These are phyloP conservation scores for Ophiostoma piceae DNA, from an alignment of 2,329 filamentous ascomycete species.

Conservation along the genomic window DNA sequence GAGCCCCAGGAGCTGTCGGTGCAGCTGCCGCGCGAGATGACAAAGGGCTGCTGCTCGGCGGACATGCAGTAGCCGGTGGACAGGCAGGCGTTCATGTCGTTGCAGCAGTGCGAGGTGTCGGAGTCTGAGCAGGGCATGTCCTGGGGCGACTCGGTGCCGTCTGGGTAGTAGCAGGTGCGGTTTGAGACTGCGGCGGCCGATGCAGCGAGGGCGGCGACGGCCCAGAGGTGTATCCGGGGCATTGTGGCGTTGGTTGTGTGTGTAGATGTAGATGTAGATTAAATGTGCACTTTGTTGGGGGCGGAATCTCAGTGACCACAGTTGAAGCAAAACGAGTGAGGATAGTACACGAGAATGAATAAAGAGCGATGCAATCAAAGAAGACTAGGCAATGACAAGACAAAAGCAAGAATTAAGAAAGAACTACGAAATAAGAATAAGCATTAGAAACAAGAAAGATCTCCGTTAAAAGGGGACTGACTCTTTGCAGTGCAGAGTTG, in stretches of 20 bases:
- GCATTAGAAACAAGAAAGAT: background rate
- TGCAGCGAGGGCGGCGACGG: background rate
- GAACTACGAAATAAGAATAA: background rate
- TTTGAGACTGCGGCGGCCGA: slow-evolving; percentile 9
- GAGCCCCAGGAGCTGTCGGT: slow-evolving; percentile 25
- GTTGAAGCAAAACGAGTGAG: background rate
- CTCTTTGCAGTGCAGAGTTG: background rate
- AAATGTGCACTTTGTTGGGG: background rate
- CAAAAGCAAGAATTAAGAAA: background rate
- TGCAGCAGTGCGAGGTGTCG: slow-evolving; percentile 25
- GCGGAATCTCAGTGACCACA: background rate
- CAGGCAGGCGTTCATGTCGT: slow-evolving; percentile 19
- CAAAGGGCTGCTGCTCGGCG: slow-evolving; percentile 21
- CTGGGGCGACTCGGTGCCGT: slow-evolving; percentile 15
- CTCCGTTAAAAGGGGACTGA: background rate
- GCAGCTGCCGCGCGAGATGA: slow-evolving; percentile 24
- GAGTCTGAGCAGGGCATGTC: slow-evolving; percentile 19
- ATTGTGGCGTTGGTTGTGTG: background rate
- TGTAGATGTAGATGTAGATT: background rate
- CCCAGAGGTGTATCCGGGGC: background rate
- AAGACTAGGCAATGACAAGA: background rate
- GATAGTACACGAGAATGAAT: background rate
- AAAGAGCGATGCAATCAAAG: background rate
- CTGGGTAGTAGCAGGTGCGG: slow-evolving; percentile 25
- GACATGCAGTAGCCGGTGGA: slow-evolving; percentile 24